Evolutionary conservation across 176 grass and related monocot species (phyloP).

Genomic region (Oropetium thomaeum): DNA sequence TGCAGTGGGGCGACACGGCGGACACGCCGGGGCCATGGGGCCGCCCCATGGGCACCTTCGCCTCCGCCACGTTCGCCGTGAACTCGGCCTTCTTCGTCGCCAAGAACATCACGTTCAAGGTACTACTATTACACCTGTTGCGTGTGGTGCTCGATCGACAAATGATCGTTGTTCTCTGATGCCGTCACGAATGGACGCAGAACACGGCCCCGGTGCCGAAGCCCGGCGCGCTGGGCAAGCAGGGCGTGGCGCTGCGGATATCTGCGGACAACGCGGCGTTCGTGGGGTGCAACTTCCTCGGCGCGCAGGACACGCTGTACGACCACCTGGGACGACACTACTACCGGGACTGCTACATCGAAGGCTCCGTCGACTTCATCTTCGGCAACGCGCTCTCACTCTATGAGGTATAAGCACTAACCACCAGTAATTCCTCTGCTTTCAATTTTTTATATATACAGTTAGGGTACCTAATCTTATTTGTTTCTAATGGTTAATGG

Average conservation of each 20-base stretch:
- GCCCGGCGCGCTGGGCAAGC: constrained; percentile 77
- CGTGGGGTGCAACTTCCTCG: constrained; percentile 80
- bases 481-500: too few relatives aligned
- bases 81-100: constrained; percentile 93
- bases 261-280: constrained; percentile 92
- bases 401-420: constrained; percentile 52
- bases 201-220: constrained; percentile 81
- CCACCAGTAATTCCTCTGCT: too few relatives aligned
- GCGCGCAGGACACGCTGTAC: constrained; percentile 93
- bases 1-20: constrained; percentile 98
- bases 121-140: neutral
- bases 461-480: too few relatives aligned
- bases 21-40: constrained; percentile 48
- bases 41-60: constrained; percentile 74
- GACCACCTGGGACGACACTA: constrained; percentile 86
- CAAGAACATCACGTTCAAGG: constrained; percentile 94
- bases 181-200: constrained; percentile 3
- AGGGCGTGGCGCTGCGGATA: constrained; percentile 82
- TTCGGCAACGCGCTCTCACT: constrained; percentile 95
- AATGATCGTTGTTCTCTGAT: neutral
- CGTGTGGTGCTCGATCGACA: neutral
- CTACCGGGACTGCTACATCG: constrained; percentile 95
- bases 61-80: constrained; percentile 87
- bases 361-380: constrained; percentile 98
- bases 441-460: too few relatives aligned